A percentile compares a stretch with the other conserved stretches of the same genome.
phyloP scores from a whole-genome alignment of 768 basidiomycete genomes.

The Cystofilobasidium capitatum region DNA sequence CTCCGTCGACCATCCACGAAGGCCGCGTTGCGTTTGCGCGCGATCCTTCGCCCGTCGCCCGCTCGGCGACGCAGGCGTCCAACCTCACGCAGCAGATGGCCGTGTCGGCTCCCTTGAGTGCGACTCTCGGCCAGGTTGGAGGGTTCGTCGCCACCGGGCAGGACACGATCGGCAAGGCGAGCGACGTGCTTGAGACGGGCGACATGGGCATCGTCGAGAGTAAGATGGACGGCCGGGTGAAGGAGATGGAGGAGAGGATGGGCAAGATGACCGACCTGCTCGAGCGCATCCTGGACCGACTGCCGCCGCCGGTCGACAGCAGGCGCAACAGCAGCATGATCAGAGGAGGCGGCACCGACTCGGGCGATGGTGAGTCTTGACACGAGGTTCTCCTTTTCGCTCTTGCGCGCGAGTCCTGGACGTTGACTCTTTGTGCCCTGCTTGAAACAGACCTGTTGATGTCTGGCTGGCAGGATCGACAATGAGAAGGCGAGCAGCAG shows the following conservation, averaged over 20 bases:
- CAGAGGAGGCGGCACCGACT: neutral
- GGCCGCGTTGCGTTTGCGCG: neutral
- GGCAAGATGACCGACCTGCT: slow-evolving; percentile 7
- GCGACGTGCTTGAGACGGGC: neutral
- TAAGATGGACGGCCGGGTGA: neutral
- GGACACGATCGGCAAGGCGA: neutral
- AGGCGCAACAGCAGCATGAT: neutral
- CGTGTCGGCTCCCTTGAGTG: neutral
- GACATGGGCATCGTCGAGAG: neutral
- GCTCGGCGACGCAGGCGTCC: neutral
- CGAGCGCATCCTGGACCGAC: slow-evolving; percentile 2
- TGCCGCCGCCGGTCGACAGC: neutral
- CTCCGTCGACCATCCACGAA: slow-evolving; percentile 5
- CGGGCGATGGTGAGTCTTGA: neutral
- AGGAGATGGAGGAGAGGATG: slow-evolving; percentile 6
- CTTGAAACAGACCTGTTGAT: neutral
- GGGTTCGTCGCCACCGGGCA: no score
- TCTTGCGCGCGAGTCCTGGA: neutral
- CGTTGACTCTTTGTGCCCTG: neutral
- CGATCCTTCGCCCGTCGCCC: neutral
- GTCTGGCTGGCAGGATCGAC: neutral
- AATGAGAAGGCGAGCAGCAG: no score
- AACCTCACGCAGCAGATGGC: neutral
- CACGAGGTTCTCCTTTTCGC: neutral
- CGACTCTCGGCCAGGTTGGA: neutral